Evolutionary conservation across 2,329 filamentous ascomycete genomes (phyloP).

Genomic region (Rutstroemia sp.): DNA sequence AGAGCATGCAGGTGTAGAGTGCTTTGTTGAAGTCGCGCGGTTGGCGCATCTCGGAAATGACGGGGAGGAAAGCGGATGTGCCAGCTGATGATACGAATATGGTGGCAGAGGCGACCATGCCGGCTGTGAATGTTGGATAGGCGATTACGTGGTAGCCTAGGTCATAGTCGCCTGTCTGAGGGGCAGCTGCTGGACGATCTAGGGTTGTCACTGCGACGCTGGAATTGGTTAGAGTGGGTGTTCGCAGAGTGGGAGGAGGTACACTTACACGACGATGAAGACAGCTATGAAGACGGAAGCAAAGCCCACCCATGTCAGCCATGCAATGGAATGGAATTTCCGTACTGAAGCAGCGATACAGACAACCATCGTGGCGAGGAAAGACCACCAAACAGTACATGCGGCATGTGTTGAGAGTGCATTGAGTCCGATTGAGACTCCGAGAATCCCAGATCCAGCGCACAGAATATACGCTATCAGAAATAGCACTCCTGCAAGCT

Average conservation of each 20-base stretch:
- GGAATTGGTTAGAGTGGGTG: conserved; percentile 38
- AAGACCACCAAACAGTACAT: conserved; percentile 53
- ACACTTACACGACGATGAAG: too few species aligned
- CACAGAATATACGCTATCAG: not conserved
- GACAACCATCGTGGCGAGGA: conserved; percentile 36
- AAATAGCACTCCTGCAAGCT: not conserved
- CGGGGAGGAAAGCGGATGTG: conserved; percentile 53
- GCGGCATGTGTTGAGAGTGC: conserved; percentile 49
- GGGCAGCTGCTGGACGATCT: conserved; percentile 28
- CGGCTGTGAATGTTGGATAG: conserved; percentile 49
- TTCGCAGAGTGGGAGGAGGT: conserved; percentile 12
- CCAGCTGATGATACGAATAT: conserved; percentile 54
- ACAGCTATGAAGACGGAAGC: too few species aligned
- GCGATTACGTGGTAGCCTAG: conserved; percentile 50
- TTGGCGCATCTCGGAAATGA: conserved; percentile 57
- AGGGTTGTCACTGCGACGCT: conserved; percentile 32
- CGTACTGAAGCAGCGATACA: too few species aligned
- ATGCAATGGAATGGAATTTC: conserved; percentile 36
- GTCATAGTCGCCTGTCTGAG: conserved; percentile 44
- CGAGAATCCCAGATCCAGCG: conserved; percentile 1
- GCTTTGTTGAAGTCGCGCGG: conserved; percentile 54
- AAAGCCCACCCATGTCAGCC: conserved; percentile 50
- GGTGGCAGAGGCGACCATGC: conserved; percentile 48
- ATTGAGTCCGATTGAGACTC: conserved; percentile 37
- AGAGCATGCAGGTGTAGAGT: conserved; percentile 35